Evolutionary conservation across 164 flowering plant genomes (phyloP).

Genomic region (Nymphaea colorata): DNA sequence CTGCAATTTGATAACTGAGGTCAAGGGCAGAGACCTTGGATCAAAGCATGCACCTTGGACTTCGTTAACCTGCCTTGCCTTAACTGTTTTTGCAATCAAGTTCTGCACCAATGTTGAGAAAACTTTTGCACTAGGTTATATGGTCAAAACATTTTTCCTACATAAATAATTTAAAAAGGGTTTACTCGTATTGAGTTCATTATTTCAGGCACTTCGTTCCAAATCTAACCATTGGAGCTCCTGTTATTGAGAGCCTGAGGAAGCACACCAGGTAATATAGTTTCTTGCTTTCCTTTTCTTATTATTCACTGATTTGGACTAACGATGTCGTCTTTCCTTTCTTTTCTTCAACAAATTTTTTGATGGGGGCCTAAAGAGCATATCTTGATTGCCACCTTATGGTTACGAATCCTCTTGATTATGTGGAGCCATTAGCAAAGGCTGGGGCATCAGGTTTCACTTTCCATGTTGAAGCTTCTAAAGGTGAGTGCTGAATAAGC

Average conservation of each 20-base stretch:
- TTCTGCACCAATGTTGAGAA: no score
- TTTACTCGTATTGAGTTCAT: neutral
- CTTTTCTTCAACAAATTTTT: no score
- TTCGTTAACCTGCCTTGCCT: no score
- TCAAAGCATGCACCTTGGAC: no score
- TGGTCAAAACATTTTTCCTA: no score
- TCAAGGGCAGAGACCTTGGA: no score
- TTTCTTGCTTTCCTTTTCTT: conserved; percentile 5
- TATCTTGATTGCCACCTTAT: conserved; percentile 96
- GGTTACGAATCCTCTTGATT: conserved; percentile 98
- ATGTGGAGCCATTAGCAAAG: conserved; percentile 77
- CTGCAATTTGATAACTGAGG: no score
- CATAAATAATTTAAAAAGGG: neutral
- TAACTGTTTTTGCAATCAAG: no score
- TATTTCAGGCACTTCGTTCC: conserved; percentile 84
- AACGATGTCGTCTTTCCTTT: neutral
- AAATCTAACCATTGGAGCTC: conserved; percentile 94
- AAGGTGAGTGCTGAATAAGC: conserved; percentile 34
- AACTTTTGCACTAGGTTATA: no score
- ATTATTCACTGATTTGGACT: neutral
- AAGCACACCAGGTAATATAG: conserved; percentile 73
- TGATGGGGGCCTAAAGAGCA: conserved; percentile 28
- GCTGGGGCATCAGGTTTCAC: conserved; percentile 99
- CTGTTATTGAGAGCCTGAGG: conserved; percentile 84
- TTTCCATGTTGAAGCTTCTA: conserved; percentile 85